Evolutionary conservation across 495 filamentous ascomycete species (phyloP).

Genomic region (Parachaetomium inaequale): DNA sequence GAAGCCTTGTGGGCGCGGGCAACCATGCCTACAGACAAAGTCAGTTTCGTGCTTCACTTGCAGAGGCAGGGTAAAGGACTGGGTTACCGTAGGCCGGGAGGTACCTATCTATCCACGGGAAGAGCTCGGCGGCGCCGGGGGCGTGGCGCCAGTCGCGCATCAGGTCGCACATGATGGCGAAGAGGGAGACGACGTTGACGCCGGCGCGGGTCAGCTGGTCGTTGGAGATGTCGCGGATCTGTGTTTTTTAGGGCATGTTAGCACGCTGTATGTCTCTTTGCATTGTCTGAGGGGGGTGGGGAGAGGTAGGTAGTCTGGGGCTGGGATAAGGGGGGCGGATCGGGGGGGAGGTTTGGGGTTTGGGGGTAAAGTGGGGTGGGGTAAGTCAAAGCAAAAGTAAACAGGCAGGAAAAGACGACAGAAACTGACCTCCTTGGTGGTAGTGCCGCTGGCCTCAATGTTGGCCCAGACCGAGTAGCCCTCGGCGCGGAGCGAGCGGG

Average conservation of each 20-base stretch:
- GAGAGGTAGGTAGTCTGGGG: not conserved
- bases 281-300: not conserved
- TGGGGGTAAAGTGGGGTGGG: not conserved
- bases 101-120: slow-evolving; percentile 63
- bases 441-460: slow-evolving; percentile 64
- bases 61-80: too few relatives aligned
- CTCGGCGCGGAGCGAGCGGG: slow-evolving; percentile 64
- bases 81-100: slow-evolving; percentile 39
- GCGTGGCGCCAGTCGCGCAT: slow-evolving; percentile 75
- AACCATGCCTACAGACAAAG: too few relatives aligned
- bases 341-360: not conserved
- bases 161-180: slow-evolving; percentile 65
- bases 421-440: slow-evolving; percentile 43
- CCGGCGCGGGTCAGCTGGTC: slow-evolving; percentile 63
- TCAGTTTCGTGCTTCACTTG: too few relatives aligned
- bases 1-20: slow-evolving; percentile 46
- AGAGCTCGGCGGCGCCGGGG: slow-evolving; percentile 59
- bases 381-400: not conserved
- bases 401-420: too few relatives aligned
- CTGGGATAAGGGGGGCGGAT: too few relatives aligned
- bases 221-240: slow-evolving; percentile 55
- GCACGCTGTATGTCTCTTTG: too few relatives aligned
- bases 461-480: slow-evolving; percentile 79
- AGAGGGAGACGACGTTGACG: slow-evolving; percentile 61
- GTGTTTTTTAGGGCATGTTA: slow-evolving; percentile 5